Conservation (phyloP, 768 basidiomycete species). For the Amanita exitialis region DNA sequence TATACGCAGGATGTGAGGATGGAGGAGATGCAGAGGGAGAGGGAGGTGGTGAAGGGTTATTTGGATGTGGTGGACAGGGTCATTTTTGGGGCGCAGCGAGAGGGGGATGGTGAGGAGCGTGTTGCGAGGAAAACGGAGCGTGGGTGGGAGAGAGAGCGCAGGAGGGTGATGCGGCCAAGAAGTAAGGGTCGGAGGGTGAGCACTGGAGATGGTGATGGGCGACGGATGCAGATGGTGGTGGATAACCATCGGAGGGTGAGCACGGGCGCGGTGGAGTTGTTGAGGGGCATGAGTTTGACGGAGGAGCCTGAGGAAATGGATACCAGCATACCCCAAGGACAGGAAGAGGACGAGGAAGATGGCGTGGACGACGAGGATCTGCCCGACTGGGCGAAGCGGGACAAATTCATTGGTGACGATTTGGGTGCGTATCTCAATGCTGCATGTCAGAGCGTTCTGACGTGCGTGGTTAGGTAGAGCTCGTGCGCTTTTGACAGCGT, state of each 20-base stretch:
- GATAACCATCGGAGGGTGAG: slow-evolving; percentile 45
- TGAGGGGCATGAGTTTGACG: slow-evolving; percentile 35
- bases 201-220: slow-evolving; percentile 26
- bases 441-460: background rate
- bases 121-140: slow-evolving; percentile 35
- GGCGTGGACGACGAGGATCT: slow-evolving; percentile 62
- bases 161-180: slow-evolving; percentile 32
- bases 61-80: slow-evolving; percentile 74
- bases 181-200: slow-evolving; percentile 40
- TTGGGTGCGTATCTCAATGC: slow-evolving; percentile 35
- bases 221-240: slow-evolving; percentile 12
- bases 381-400: slow-evolving; percentile 68
- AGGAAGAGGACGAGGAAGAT: slow-evolving; percentile 31
- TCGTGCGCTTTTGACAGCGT: slow-evolving; percentile 46
- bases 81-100: slow-evolving; percentile 50
- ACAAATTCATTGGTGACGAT: slow-evolving; percentile 41
- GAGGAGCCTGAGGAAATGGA: slow-evolving; percentile 50
- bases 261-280: slow-evolving; percentile 44
- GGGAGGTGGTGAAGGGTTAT: slow-evolving; percentile 46
- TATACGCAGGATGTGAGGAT: slow-evolving; percentile 59
- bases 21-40: slow-evolving; percentile 45
- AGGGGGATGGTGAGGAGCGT: slow-evolving; percentile 21
- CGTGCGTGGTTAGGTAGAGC: slow-evolving; percentile 41
- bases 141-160: slow-evolving; percentile 34
- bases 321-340: slow-evolving; percentile 27